These are phyloP conservation scores for Suillus clintonianus DNA, from an alignment of 768 basidiomycete genomes.

Conservation along the genomic window DNA sequence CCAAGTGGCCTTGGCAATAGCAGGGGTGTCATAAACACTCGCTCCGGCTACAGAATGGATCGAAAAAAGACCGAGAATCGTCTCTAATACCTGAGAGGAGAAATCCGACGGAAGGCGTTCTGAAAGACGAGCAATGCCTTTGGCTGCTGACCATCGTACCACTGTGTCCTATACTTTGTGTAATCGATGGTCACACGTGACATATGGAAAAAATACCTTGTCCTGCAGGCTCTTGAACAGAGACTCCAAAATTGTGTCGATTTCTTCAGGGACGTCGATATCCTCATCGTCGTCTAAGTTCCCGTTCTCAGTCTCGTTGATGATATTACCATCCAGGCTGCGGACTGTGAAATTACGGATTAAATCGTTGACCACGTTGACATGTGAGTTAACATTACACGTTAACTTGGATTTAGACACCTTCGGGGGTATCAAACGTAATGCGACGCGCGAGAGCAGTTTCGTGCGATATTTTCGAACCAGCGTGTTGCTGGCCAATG, in stretches of 20 bases:
- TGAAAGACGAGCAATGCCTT: conserved; percentile 84
- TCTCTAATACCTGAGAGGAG: conserved; percentile 79
- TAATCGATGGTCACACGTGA: neutral
- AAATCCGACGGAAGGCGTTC: conserved; percentile 79
- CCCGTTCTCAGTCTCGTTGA: conserved; percentile 8
- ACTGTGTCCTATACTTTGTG: conserved; percentile 72
- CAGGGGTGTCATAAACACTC: conserved; percentile 68
- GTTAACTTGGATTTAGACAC: conserved; percentile 21
- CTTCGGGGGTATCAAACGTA: conserved; percentile 60
- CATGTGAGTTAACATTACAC: neutral
- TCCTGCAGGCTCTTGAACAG: conserved; percentile 79
- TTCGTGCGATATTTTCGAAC: conserved; percentile 73
- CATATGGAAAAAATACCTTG: conserved; percentile 51
- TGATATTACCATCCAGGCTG: conserved; percentile 18
- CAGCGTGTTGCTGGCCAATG: conserved; percentile 57
- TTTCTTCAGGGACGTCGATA: conserved; percentile 73
- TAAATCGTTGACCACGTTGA: neutral
- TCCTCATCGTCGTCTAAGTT: conserved; percentile 32
- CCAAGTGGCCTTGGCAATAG: conserved; percentile 86
- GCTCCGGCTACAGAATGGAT: conserved; percentile 70
- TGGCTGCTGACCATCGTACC: conserved; percentile 93
- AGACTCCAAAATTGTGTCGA: conserved; percentile 73
- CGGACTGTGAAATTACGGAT: conserved; percentile 18
- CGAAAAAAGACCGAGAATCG: conserved; percentile 71
- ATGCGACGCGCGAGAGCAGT: conserved; percentile 62